These are phyloP conservation scores for Stellera chamaejasme DNA, from an alignment of 345 rosid species.

Conservation along the genomic window DNA sequence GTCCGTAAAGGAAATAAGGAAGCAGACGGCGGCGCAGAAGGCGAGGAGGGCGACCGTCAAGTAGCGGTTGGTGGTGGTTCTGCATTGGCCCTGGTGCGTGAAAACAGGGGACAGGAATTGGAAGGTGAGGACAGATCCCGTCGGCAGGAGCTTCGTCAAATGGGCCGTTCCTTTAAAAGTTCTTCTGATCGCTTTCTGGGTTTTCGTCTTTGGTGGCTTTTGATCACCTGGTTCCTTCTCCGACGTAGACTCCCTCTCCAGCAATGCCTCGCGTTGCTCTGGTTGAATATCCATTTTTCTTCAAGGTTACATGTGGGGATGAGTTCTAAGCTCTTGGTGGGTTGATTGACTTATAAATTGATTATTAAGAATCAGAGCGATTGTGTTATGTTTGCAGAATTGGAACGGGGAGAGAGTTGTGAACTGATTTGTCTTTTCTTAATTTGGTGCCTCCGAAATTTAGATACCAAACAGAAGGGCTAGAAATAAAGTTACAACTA, in stretches of 20 bases:
- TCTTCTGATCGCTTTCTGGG: constrained; percentile 37
- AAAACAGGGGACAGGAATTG: constrained; percentile 60
- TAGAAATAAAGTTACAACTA: too few species aligned
- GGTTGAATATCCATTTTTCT: too few species aligned
- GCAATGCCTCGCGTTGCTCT: too few species aligned
- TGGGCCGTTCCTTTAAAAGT: constrained; percentile 60
- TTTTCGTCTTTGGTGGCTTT: constrained; percentile 35
- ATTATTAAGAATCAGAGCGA: too few species aligned
- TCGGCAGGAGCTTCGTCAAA: constrained; percentile 54
- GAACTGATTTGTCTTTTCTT: too few species aligned
- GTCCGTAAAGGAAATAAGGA: constrained; percentile 51
- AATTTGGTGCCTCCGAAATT: too few species aligned
- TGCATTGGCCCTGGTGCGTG: constrained; percentile 62
- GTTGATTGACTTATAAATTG: too few species aligned
- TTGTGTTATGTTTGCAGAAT: too few species aligned
- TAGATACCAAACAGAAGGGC: too few species aligned
- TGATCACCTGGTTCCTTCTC: constrained; percentile 5
- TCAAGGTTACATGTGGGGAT: too few species aligned
- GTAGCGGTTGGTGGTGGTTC: constrained; percentile 25
- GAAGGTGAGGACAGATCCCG: constrained; percentile 64
- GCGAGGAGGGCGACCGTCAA: constrained; percentile 33
- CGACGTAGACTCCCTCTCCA: background rate
- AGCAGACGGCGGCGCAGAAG: constrained; percentile 41
- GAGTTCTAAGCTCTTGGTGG: too few species aligned
- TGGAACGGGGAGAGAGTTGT: too few species aligned